phyloP scores from a whole-genome alignment of 2,329 filamentous ascomycete species.

The Trichophyton rubrum region DNA sequence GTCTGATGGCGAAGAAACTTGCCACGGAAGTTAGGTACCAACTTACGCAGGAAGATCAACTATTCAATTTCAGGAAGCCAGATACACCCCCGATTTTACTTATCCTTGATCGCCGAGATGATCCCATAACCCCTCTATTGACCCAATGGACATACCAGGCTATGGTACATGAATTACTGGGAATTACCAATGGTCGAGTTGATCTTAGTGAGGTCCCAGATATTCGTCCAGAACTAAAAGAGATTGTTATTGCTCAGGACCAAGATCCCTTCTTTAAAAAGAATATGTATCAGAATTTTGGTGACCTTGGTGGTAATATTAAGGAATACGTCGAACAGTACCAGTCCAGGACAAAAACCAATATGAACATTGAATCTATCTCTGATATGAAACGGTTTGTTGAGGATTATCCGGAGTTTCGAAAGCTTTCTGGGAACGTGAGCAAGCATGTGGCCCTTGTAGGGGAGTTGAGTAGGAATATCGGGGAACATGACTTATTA shows the following conservation, averaged over 20 bases:
- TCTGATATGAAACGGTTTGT: constrained; percentile 98
- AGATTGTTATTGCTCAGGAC: constrained; percentile 90
- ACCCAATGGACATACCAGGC: constrained; percentile 99
- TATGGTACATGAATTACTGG: constrained; percentile 96
- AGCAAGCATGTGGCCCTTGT: constrained; percentile 97
- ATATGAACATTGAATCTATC: constrained; percentile 91
- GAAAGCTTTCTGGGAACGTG: constrained; percentile 92
- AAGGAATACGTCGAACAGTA: constrained; percentile 99
- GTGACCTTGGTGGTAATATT: constrained; percentile 86
- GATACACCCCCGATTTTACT: constrained; percentile 90
- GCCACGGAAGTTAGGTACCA: constrained; percentile 85
- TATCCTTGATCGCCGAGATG: constrained; percentile 80
- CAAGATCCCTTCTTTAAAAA: constrained; percentile 99
- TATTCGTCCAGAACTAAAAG: constrained; percentile 71
- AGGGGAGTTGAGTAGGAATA: constrained; percentile 77
- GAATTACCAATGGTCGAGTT: constrained; percentile 89
- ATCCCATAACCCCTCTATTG: constrained; percentile 84
- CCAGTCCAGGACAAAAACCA: constrained; percentile 93
- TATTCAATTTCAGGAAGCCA: constrained; percentile 91
- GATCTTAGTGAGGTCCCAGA: constrained; percentile 75
- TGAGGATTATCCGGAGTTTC: constrained; percentile 95
- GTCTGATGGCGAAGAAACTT: constrained; percentile 77
- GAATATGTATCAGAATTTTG: constrained; percentile 98
- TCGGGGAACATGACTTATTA: constrained; percentile 74
- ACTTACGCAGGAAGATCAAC: constrained; percentile 86